These are phyloP conservation scores for Chlorella vulgaris DNA, from an alignment of 139 green algal genomes.

Conservation along the genomic window DNA sequence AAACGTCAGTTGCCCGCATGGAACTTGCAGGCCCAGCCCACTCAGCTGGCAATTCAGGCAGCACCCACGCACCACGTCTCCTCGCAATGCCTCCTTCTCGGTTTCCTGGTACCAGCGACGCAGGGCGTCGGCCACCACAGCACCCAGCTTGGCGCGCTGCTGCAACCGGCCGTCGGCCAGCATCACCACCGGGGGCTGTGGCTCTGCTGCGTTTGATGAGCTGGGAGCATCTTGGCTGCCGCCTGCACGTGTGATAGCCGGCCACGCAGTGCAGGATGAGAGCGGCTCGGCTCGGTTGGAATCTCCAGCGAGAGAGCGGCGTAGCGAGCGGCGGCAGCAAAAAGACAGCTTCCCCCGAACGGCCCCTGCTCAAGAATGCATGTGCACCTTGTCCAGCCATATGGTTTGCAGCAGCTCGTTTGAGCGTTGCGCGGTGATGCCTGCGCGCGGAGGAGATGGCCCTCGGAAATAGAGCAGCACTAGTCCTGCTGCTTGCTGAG, in stretches of 20 bases:
- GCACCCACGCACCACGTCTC: slow-evolving; percentile 65
- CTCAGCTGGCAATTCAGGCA: too few species aligned
- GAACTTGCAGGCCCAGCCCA: too few species aligned
- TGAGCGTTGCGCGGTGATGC: not conserved
- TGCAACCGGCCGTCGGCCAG: slow-evolving; percentile 35
- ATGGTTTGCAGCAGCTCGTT: not conserved
- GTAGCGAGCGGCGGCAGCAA: too few species aligned
- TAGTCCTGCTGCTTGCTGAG: not conserved
- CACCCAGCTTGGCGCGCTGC: slow-evolving; percentile 41
- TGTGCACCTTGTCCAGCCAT: slow-evolving; percentile 22
- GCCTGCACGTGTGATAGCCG: too few species aligned
- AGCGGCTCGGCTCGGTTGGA: too few species aligned
- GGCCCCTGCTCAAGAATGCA: too few species aligned
- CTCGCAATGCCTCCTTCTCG: slow-evolving; percentile 63
- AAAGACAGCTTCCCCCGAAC: too few species aligned
- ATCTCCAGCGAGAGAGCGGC: too few species aligned
- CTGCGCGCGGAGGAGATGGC: not conserved
- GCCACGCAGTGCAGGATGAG: too few species aligned
- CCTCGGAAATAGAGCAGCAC: not conserved
- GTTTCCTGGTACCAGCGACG: slow-evolving; percentile 81
- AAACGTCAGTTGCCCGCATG: not conserved
- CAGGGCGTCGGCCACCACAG: slow-evolving; percentile 71
- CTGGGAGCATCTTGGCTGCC: not conserved
- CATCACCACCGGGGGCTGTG: slow-evolving; percentile 31
- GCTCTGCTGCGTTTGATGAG: not conserved